Evolutionary conservation across 2,329 filamentous ascomycete genomes (phyloP), one percentile per base, ranked within the genome.

Genomic region (Nemania serpens): DNA sequence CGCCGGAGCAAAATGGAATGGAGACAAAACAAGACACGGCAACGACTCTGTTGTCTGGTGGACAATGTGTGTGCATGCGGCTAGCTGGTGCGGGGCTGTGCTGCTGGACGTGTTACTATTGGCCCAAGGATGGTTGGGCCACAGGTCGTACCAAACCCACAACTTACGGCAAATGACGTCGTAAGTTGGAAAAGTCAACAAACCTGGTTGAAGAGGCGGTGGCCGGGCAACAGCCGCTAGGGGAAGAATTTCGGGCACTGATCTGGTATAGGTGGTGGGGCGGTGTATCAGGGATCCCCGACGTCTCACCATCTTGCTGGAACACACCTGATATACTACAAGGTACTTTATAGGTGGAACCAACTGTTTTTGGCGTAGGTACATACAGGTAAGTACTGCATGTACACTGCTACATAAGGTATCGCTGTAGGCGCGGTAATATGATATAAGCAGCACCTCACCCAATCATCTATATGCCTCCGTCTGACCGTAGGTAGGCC

Each of bases 171-270:
- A 29, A 58, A 58, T 70, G 68, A 72, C 68, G 68, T 69, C 66
- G 68, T 34, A 11, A 63, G 66, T 66, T 64, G 66, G 34, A 13
- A 69, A 67, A 69, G 67, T 72, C 70, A 72, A 72, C 63, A 72
- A 67, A 66, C 58, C 29, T 20, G n/a, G 13, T 17, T 4, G 20
- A 41, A 34, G 17, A 20, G 5, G 41, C 43, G 54, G 50, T 69
- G 66, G 63, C 70, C 68, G 39, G 66, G 70, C 69, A 72, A 72
- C 70, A 43, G 20, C 36, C 33, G 42, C 53, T 49, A 60, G 13
- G 46, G 42, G 15, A 49, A 45, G n/a, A 55, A 42, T 12, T 41
- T 48, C 42, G 36, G 58, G 46, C 55, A 25, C 53, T 61, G 39
- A 55, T 29, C 34, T 33, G 25, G 18, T 48, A n/a, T n/a, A n/a